Evolutionary conservation across 768 basidiomycete species (phyloP), one percentile per base, ranked within the genome.

Genomic region (Butyriboletus loyo): DNA sequence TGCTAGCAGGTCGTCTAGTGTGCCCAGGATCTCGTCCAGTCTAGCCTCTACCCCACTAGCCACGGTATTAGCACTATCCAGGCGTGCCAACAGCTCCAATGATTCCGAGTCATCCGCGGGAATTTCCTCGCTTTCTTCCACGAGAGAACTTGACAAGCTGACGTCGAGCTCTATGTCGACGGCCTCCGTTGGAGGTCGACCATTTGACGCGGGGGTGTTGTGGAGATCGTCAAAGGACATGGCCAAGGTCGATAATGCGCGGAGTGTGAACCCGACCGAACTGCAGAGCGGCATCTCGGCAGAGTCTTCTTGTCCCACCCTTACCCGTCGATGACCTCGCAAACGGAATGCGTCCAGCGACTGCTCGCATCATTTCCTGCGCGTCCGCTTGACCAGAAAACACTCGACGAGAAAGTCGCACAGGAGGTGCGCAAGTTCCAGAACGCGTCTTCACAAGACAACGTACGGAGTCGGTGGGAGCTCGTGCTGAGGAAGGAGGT

Each of bases 381-480:
- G 28, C 75, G 73, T 31, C 80, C 83, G n/a, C 65, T 79, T 48
- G 70, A 77, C 38, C 77, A 79, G 59, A 58, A 66, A 3, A 57
- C 64, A 8, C 77, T 89, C 43, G 68, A 83, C 56, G 66, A 72
- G n/a, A 69, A 79, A 4, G 82, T 87, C 3, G 64, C 67, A 30
- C 70, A 70, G 28, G 75, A 77, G 3, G 61, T 88, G 24, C 55
- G 56, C 28, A 73, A 78, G 21, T 71, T 78, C 1, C 72, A 71
- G 32, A 59, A 61, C 35, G 74, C 73, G 45, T 70, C 73, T 1
- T 78, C 78, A 7, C 62, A 74, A 4, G 89, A 90, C 45, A 85
- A 81, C 53, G 72, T 79, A 53, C 86, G 82, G 66, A 81, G 78
- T 41, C 82, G 83, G 59, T 92, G 90, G 89, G 90, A 92, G 62